A percentile compares a stretch with the other conserved stretches of the same genome.
phyloP scores from a whole-genome alignment of 495 filamentous ascomycete species.

The Penicillium coffeae region DNA sequence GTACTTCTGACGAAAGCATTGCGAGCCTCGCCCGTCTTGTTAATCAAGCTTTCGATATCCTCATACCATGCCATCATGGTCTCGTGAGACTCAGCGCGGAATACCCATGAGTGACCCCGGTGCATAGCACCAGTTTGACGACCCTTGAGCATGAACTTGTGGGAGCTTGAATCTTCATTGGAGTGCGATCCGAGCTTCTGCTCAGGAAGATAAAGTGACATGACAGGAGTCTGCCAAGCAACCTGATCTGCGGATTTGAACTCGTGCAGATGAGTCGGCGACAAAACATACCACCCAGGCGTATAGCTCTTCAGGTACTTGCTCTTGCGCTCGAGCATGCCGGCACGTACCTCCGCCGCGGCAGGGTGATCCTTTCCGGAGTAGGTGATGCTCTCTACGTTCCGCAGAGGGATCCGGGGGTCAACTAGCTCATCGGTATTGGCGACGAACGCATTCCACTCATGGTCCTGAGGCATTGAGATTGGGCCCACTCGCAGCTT shows the following conservation, averaged over 20 bases:
- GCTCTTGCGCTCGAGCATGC: constrained; percentile 93
- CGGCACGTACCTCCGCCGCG: constrained; percentile 79
- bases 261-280: constrained; percentile 94
- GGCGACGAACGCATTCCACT: constrained; percentile 83
- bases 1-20: constrained; percentile 81
- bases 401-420: constrained; percentile 72
- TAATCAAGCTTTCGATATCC: constrained; percentile 82
- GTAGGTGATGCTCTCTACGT: constrained; percentile 81
- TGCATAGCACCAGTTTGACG: constrained; percentile 92
- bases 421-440: constrained; percentile 85
- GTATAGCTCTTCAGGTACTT: constrained; percentile 99
- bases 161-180: constrained; percentile 76
- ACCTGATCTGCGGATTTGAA: constrained; percentile 87
- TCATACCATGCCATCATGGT: constrained; percentile 97
- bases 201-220: constrained; percentile 92
- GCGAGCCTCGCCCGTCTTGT: constrained; percentile 84
- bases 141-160: constrained; percentile 97
- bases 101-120: constrained; percentile 95
- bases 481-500: constrained; percentile 80
- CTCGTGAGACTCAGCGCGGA: constrained; percentile 89
- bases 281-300: constrained; percentile 95
- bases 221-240: constrained; percentile 72
- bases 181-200: constrained; percentile 95
- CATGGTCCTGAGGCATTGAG: constrained; percentile 82
- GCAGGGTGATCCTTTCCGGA: constrained; percentile 89